These are phyloP conservation scores for Pyrenula aspistea DNA, from an alignment of 495 filamentous ascomycete genomes.

Conservation along the genomic window DNA sequence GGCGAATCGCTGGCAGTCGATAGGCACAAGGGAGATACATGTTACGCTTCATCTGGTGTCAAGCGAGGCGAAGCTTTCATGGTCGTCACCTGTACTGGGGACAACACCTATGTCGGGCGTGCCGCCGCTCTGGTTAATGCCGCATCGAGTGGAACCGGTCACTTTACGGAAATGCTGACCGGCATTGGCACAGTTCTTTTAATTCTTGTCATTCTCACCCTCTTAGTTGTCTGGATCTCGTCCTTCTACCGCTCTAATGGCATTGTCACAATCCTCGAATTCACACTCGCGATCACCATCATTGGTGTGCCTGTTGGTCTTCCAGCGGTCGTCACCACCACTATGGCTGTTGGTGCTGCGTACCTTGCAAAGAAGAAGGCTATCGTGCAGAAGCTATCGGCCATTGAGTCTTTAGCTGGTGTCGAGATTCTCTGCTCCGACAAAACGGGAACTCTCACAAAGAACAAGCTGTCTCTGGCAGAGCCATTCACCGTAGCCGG, in stretches of 20 bases:
- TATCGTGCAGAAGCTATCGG: constrained; percentile 91
- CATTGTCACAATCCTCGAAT: constrained; percentile 66
- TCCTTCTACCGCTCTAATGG: constrained; percentile 76
- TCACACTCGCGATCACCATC: constrained; percentile 75
- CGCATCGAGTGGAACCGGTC: constrained; percentile 58
- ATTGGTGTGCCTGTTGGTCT: constrained; percentile 95
- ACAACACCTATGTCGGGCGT: constrained; percentile 80
- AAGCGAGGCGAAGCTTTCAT: constrained; percentile 82
- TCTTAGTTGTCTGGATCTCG: constrained; percentile 73
- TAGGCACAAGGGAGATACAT: constrained; percentile 66
- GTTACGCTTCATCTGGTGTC: constrained; percentile 76
- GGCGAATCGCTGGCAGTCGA: constrained; percentile 88
- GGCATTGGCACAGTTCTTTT: constrained; percentile 65
- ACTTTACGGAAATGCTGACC: constrained; percentile 84
- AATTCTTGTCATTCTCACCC: constrained; percentile 66
- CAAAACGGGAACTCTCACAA: constrained; percentile 79
- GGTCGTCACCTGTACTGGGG: constrained; percentile 70
- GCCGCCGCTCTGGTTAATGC: constrained; percentile 74
- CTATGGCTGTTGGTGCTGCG: constrained; percentile 90
- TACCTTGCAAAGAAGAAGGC: constrained; percentile 92
- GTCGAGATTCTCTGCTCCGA: constrained; percentile 96
- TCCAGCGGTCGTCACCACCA: constrained; percentile 88
- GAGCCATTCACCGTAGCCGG: constrained; percentile 76
- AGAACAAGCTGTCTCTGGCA: constrained; percentile 78
- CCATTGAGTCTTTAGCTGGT: constrained; percentile 88